A percentile compares a stretch with the other conserved stretches of the same genome.
Conservation (phyloP, 1,284 basidiomycete species). For the Retiboletus flavoniger region DNA sequence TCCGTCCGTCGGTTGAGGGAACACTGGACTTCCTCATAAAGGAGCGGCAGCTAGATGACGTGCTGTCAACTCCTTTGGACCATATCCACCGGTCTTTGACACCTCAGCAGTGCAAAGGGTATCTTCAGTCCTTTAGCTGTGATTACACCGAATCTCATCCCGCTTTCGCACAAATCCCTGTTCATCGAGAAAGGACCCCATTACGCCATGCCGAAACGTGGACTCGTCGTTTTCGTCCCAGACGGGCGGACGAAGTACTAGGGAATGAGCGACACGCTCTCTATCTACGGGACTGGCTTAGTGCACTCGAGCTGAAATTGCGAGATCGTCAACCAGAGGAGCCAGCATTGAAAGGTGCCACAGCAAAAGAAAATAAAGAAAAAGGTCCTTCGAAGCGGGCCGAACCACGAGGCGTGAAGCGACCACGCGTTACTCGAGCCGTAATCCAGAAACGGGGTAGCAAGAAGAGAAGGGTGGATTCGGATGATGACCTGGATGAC, state of each 20-base stretch:
- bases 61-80: not conserved
- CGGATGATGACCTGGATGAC: slow-evolving; percentile 50
- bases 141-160: slow-evolving; percentile 41
- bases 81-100: slow-evolving; percentile 11
- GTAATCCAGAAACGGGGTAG: slow-evolving; percentile 44
- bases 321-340: slow-evolving; percentile 26
- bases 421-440: slow-evolving; percentile 51
- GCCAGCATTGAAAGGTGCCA: slow-evolving; percentile 2
- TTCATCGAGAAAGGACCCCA: slow-evolving; percentile 15
- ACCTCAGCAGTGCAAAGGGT: slow-evolving; percentile 20
- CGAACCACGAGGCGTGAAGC: slow-evolving; percentile 44
- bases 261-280: slow-evolving; percentile 76
- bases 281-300: slow-evolving; percentile 84
- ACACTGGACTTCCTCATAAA: slow-evolving; percentile 23
- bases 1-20: slow-evolving; percentile 4
- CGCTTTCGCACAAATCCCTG: slow-evolving; percentile 50
- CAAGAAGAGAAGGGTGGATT: slow-evolving; percentile 50
- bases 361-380: slow-evolving; percentile 17
- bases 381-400: slow-evolving; percentile 27
- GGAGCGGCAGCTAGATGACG: slow-evolving; percentile 1
- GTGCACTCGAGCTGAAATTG: slow-evolving; percentile 62
- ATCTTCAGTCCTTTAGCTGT: slow-evolving; percentile 12
- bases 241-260: slow-evolving; percentile 70
- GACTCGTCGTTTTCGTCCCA: slow-evolving; percentile 79
- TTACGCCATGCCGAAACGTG: slow-evolving; percentile 49